phyloP scores from a whole-genome alignment of 202 grass and related monocot species.

The Tripidium arundinaceum region DNA sequence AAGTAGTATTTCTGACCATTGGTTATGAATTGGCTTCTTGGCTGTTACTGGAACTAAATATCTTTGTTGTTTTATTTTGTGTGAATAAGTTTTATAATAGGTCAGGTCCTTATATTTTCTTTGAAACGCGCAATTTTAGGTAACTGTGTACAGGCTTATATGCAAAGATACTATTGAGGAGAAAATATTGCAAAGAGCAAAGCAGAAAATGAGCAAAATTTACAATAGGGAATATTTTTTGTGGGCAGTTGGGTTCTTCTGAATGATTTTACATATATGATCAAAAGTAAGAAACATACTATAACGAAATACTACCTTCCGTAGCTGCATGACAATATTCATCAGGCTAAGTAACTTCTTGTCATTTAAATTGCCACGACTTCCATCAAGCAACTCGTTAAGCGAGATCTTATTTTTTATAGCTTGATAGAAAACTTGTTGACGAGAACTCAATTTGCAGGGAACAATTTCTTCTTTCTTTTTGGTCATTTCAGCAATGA shows the following conservation, averaged over 20 bases:
- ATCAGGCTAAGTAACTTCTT: conserved; percentile 96
- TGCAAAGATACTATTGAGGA: conserved; percentile 99
- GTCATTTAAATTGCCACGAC: conserved; percentile 86
- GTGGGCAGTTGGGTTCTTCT: background rate
- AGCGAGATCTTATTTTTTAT: conserved; percentile 99
- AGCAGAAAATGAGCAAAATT: conserved; percentile 56
- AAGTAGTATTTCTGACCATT: background rate
- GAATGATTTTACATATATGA: background rate
- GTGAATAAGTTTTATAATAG: conserved; percentile 10
- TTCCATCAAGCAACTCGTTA: conserved; percentile 82
- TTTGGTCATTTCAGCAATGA: conserved; percentile 96
- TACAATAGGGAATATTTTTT: background rate
- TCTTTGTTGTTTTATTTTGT: background rate
- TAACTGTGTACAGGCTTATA: conserved; percentile 97
- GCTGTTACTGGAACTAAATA: background rate
- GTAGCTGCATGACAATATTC: conserved; percentile 99
- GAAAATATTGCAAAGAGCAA: conserved; percentile 96
- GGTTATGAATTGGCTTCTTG: background rate
- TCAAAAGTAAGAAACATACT: background rate
- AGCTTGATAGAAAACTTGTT: conserved; percentile 97
- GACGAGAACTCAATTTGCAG: conserved; percentile 95
- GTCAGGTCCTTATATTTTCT: conserved; percentile 30
- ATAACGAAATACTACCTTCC: conserved; percentile 68
- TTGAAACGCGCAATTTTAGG: conserved; percentile 53
- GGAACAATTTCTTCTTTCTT: conserved; percentile 93